Base-by-base conservation (phyloP, 2,329 filamentous ascomycete genomes). In the Alternaria sp. region DNA sequence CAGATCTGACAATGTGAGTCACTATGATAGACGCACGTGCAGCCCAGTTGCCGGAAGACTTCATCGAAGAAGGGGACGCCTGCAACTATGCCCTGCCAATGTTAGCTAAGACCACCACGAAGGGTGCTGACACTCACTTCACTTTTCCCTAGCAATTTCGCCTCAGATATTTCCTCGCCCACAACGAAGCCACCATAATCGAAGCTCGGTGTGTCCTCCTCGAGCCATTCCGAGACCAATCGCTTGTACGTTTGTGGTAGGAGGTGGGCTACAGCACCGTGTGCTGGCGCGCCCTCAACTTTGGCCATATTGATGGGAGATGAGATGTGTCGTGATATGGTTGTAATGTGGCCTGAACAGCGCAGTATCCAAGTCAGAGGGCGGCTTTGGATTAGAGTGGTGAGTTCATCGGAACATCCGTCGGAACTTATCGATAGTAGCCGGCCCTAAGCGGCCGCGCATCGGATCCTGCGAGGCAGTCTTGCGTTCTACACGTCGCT, bases 111-210 rank as follows among this genome's bases (percentile, higher is more conserved):
- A 30, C 16, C 5, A 11, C 5, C 7, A 16, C 14, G 34, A 28
- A 16, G 7, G 4, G 18, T 26, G 28, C 5, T 43, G 36, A 41
- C 26, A 68, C 75, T 58, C 70, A 85, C 84, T 72, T 82, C 78
- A 64, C 83, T 85, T 74, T 89, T 89, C 3, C 87, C 87, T 22
- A 89, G 75, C 20, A 89, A 70, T 30, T 79, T 80, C 3, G 83
- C 83, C 67, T 83, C 82, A 1, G 80, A 80, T 9, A 81, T 74
- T 16, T 81, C 81, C 39, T 91, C 87, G 65, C 95, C 95, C 24
- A 99, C 95, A 7, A 99, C 95, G 79, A 96, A 99, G 62, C 95
- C 95, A 73, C 92, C 95, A 78, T 97, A 97, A 84, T 99, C 95
- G 81, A 97, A 94, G 54, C 92, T 95, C 5, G 95, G 95, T 3